Percentiles rank a stretch among this genome's conserved stretches.
Evolutionary conservation across 1,139 yeast species (phyloP).

Genomic region (Lodderomyces metapsilosis): DNA sequence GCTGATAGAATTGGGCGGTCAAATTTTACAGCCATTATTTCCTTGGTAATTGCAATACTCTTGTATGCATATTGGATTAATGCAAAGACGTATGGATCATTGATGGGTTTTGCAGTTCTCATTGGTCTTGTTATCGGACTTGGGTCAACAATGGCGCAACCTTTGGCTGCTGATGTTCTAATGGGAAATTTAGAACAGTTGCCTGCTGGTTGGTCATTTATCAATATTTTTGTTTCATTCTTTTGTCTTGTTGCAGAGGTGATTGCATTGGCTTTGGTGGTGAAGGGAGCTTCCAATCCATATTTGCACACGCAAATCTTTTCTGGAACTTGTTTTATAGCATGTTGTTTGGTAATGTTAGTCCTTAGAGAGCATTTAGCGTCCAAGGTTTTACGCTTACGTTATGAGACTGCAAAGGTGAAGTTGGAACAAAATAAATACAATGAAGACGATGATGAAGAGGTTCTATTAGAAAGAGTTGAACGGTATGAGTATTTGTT

Average conservation of each 20-base stretch:
- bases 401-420: conserved; percentile 15
- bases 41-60: conserved; percentile 33
- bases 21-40: conserved; percentile 42
- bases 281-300: conserved; percentile 34
- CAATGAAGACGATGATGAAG: conserved; percentile 14
- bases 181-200: conserved; percentile 40
- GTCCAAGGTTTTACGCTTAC: conserved; percentile 15
- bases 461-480: conserved; percentile 19
- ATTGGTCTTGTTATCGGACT: conserved; percentile 59
- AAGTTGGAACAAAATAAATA: conserved; percentile 6
- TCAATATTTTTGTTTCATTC: conserved; percentile 48
- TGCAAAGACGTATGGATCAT: conserved; percentile 47
- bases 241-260: conserved; percentile 49
- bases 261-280: conserved; percentile 46
- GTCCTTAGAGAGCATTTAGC: conserved; percentile 34
- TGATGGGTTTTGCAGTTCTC: conserved; percentile 51
- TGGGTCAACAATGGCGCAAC: conserved; percentile 62
- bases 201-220: conserved; percentile 60
- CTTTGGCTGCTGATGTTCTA: conserved; percentile 57
- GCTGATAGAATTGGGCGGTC: conserved; percentile 62
- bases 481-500: conserved; percentile 21
- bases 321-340: conserved; percentile 49
- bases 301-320: conserved; percentile 61
- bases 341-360: conserved; percentile 26
- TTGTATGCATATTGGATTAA: conserved; percentile 55